phyloP scores from a whole-genome alignment of 768 basidiomycete genomes.

The Pulveroboletus sp. region DNA sequence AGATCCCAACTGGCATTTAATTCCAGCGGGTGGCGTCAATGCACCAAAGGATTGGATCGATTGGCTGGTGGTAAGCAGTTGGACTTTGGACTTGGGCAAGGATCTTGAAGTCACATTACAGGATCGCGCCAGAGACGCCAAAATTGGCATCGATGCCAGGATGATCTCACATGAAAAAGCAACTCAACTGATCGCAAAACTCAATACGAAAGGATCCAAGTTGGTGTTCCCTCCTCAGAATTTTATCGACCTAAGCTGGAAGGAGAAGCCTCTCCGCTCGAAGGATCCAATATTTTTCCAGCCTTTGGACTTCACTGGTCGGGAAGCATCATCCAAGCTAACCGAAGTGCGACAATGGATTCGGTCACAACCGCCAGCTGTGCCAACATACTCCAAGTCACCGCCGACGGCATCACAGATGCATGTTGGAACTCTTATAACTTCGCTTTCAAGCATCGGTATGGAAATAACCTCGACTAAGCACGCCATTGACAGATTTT shows the following conservation, averaged over 20 bases:
- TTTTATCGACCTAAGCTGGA: conserved; percentile 80
- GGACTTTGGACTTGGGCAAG: neutral
- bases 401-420: conserved; percentile 59
- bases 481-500: conserved; percentile 3
- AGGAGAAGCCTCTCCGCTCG: conserved; percentile 69
- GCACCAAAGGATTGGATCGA: conserved; percentile 75
- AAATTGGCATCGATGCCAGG: conserved; percentile 82
- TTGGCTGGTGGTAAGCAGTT: conserved; percentile 59
- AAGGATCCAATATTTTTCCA: conserved; percentile 65
- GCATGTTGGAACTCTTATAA: conserved; percentile 66
- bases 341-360: conserved; percentile 70
- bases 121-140: conserved; percentile 41
- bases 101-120: conserved; percentile 13
- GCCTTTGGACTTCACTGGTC: conserved; percentile 66
- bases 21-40: conserved; percentile 51
- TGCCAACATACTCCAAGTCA: conserved; percentile 60
- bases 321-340: conserved; percentile 71
- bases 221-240: conserved; percentile 82
- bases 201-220: conserved; percentile 55
- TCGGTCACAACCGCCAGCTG: conserved; percentile 50
- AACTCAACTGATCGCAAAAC: conserved; percentile 52
- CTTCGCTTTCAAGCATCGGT: conserved; percentile 72
- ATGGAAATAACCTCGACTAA: conserved; percentile 19
- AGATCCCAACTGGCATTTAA: conserved; percentile 71
- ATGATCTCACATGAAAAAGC: conserved; percentile 78